A percentile compares a stretch with the other conserved stretches of the same genome.
Conservation (phyloP, 768 basidiomycete genomes). For the Boletus rufocinnamomeus region DNA sequence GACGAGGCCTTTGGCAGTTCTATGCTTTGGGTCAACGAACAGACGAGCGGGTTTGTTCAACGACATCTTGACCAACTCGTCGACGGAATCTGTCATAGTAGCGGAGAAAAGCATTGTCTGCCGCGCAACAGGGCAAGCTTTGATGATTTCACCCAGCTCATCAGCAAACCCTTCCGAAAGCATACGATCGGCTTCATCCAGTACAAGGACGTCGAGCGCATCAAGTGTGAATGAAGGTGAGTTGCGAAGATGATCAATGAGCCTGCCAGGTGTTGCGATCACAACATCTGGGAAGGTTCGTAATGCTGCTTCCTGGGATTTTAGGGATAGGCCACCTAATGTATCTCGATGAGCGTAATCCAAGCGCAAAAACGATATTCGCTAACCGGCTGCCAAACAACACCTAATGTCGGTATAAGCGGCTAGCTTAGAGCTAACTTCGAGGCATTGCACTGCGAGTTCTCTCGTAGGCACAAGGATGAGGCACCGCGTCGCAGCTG, state of each 20-base stretch:
- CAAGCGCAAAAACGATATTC: slow-evolving; percentile 8
- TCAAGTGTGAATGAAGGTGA: slow-evolving; percentile 92
- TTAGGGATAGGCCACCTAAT: slow-evolving; percentile 87
- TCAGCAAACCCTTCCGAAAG: slow-evolving; percentile 93
- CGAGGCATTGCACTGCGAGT: slow-evolving; percentile 93
- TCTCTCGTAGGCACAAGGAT: slow-evolving; percentile 95
- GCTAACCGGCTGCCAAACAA: slow-evolving; percentile 85
- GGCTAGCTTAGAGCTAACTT: slow-evolving; percentile 84
- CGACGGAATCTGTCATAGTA: slow-evolving; percentile 97
- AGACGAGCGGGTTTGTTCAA: slow-evolving; percentile 90
- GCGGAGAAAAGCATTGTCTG: slow-evolving; percentile 99
- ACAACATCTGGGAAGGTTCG: slow-evolving; percentile 90
- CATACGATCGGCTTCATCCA: slow-evolving; percentile 99
- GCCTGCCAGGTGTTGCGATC: slow-evolving; percentile 95
- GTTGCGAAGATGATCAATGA: slow-evolving; percentile 97
- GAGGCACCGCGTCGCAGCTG: slow-evolving; percentile 86
- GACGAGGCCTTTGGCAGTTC: slow-evolving; percentile 78
- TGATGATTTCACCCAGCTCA: slow-evolving; percentile 92
- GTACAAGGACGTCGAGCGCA: slow-evolving; percentile 87
- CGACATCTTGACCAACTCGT: slow-evolving; percentile 90
- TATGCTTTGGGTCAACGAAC: slow-evolving; percentile 93
- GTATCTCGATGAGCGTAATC: slow-evolving; percentile 8
- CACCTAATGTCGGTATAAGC: slow-evolving; percentile 87
- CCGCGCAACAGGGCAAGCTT: slow-evolving; percentile 80
- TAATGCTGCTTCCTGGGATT: slow-evolving; percentile 85